Evolutionary conservation across 345 rosid genomes (phyloP).

Genomic region (Populus ilicifolia): DNA sequence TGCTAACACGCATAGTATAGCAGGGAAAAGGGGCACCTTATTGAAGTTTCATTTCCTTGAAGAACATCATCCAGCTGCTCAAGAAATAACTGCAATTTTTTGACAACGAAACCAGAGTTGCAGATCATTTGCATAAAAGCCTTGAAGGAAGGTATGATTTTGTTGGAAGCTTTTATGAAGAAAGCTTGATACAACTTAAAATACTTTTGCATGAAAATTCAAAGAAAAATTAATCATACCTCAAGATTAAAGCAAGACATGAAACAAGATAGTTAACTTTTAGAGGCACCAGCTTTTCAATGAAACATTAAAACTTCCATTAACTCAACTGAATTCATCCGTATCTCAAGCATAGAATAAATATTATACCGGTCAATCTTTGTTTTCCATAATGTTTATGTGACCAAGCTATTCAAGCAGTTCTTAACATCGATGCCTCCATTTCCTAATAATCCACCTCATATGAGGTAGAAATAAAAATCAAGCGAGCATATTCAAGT

Average conservation of each 20-base stretch:
- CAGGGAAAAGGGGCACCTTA: constrained; percentile 44
- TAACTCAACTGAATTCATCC: neutral
- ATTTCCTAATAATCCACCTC: neutral
- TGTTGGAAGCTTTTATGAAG: neutral
- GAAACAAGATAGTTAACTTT: neutral
- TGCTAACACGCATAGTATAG: neutral
- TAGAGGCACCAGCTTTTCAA: neutral
- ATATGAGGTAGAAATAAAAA: neutral
- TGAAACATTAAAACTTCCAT: neutral
- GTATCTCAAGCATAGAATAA: neutral
- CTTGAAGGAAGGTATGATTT: neutral
- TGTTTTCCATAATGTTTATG: neutral
- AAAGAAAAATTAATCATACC: neutral
- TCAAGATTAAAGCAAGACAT: neutral
- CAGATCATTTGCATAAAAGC: neutral
- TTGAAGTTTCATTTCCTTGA: constrained; percentile 70
- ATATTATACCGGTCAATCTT: no score
- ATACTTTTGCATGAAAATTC: neutral
- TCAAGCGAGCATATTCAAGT: neutral
- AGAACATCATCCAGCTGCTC: constrained; percentile 87
- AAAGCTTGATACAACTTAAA: neutral
- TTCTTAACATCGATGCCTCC: neutral
- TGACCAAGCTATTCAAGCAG: neutral
- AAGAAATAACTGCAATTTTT: constrained; percentile 68
- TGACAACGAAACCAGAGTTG: constrained; percentile 1